A percentile compares a stretch with the other conserved stretches of the same genome.
Conservation (phyloP, 805 yeast species). For the Metschnikowia arizonensis region DNA sequence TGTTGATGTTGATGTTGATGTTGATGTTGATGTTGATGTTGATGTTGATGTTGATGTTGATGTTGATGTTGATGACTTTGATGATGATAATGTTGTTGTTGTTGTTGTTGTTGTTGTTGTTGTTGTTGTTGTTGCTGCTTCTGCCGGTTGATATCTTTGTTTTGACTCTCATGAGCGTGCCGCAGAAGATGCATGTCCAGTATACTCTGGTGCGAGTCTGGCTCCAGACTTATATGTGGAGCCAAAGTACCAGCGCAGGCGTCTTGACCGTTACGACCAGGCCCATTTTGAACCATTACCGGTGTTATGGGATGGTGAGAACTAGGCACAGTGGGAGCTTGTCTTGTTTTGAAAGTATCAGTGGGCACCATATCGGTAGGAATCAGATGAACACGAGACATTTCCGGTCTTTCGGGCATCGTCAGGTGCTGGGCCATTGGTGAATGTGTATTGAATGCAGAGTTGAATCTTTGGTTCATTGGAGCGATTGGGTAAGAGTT, state of each 20-base stretch:
- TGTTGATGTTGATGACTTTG: neutral
- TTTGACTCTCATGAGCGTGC: slow-evolving; percentile 1
- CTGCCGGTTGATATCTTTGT: slow-evolving; percentile 4
- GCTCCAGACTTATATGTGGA: neutral
- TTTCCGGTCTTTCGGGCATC: slow-evolving; percentile 2
- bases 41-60: slow-evolving; percentile 1
- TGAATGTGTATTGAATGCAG: neutral
- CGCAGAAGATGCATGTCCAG: slow-evolving; percentile 2
- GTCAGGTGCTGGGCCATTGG: slow-evolving; percentile 1
- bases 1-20: neutral
- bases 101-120: neutral
- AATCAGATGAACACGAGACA: slow-evolving; percentile 5
- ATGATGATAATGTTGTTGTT: neutral
- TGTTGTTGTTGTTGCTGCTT: neutral
- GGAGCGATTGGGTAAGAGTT: neutral
- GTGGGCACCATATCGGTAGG: neutral
- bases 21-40: neutral
- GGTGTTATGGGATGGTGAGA: slow-evolving; percentile 12
- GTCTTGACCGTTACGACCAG: neutral
- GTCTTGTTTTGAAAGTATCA: neutral
- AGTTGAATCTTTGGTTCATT: neutral
- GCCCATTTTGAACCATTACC: neutral
- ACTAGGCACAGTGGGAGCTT: slow-evolving; percentile 3
- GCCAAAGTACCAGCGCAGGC: neutral
- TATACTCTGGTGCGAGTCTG: neutral